Percentiles rank a stretch among this genome's conserved stretches.
phyloP scores from a whole-genome alignment of 2,329 filamentous ascomycete species.

The Tolypocladium inflatum region DNA sequence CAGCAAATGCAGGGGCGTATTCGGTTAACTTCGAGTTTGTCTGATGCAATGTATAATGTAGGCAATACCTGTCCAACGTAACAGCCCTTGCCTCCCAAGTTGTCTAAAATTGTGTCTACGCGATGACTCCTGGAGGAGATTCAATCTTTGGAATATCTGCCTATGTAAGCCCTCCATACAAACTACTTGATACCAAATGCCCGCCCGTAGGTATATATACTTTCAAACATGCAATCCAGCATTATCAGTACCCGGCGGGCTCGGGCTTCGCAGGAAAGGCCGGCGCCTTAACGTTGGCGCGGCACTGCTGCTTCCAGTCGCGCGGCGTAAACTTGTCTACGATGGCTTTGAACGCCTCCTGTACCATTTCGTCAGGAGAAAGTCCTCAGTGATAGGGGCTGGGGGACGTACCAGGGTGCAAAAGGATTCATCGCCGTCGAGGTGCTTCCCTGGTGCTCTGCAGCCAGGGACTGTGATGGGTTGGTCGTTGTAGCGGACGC shows the following conservation, averaged over 20 bases:
- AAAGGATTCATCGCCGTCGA: slow-evolving; percentile 77
- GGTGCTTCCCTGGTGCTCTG: slow-evolving; percentile 64
- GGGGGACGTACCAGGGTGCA: slow-evolving; percentile 67
- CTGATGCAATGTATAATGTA: neutral
- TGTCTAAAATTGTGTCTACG: neutral
- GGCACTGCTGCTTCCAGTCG: slow-evolving; percentile 58
- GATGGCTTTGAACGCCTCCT: slow-evolving; percentile 85
- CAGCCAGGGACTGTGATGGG: slow-evolving; percentile 79
- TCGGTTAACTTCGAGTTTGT: neutral
- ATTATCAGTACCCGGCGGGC: slow-evolving; percentile 38
- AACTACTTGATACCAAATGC: neutral
- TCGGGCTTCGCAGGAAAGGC: slow-evolving; percentile 39
- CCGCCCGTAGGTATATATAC: neutral
- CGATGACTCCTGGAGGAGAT: neutral
- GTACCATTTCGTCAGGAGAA: slow-evolving; percentile 2
- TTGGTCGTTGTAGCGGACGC: slow-evolving; percentile 82
- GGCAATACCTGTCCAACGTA: neutral
- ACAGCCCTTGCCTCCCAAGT: neutral
- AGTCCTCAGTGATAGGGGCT: neutral
- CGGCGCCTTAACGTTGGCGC: slow-evolving; percentile 30
- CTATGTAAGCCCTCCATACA: neutral
- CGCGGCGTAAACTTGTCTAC: slow-evolving; percentile 82
- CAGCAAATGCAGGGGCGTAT: neutral
- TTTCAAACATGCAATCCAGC: neutral
- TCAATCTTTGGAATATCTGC: no score